Percentiles rank a stretch among this genome's conserved stretches.
phyloP scores from a whole-genome alignment of 192 early-diverging fungal genomes.

The Rhizoclosmatium globosum region DNA sequence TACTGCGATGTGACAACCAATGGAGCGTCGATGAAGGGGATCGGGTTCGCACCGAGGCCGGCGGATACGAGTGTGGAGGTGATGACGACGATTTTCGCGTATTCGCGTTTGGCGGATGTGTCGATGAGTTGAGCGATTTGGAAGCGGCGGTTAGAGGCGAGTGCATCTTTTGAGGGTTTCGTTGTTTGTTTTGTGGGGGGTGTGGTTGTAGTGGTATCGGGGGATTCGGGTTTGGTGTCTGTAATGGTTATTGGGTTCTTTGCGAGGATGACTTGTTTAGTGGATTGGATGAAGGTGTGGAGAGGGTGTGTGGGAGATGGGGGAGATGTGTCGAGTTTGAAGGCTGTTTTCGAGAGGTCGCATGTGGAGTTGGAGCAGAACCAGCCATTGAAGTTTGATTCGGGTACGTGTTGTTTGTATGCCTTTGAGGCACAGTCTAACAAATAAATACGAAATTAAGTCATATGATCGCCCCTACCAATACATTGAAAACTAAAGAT shows the following conservation, averaged over 20 bases:
- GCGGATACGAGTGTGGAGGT: conserved; percentile 17
- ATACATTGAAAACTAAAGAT: background rate
- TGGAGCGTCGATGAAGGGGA: conserved; percentile 25
- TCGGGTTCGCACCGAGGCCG: conserved; percentile 26
- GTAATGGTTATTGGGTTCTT: background rate
- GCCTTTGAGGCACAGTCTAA: conserved; percentile 27
- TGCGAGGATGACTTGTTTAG: background rate
- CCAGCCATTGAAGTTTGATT: background rate
- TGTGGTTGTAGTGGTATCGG: background rate
- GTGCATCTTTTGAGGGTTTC: too few relatives aligned
- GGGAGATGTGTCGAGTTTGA: background rate
- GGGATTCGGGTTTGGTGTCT: background rate
- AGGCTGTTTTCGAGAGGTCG: conserved; percentile 14
- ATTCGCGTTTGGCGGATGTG: conserved; percentile 7
- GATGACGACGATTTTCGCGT: conserved; percentile 27
- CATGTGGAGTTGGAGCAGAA: conserved; percentile 19
- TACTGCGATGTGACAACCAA: conserved; percentile 14
- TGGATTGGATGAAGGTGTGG: background rate
- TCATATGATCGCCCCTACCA: background rate
- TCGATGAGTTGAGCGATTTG: conserved; percentile 34
- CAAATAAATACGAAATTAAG: background rate
- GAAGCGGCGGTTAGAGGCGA: background rate
- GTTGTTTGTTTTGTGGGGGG: background rate
- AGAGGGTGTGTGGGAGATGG: background rate
- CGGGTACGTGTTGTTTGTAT: background rate